Base-by-base conservation (phyloP, 2,329 filamentous ascomycete genomes). In the Karstenula rhodostoma region DNA sequence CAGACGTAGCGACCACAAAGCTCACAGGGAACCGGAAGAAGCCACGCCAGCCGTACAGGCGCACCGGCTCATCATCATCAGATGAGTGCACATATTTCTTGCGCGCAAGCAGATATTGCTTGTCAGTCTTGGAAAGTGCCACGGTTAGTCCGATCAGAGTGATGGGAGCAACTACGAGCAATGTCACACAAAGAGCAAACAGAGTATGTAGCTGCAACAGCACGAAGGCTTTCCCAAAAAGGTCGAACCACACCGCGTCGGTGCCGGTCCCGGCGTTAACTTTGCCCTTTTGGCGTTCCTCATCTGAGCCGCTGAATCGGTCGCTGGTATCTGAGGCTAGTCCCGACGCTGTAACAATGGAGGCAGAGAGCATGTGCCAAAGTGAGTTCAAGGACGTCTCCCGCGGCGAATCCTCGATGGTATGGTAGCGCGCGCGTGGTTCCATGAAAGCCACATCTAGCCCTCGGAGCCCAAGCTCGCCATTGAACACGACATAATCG, bases 281-380 rank as follows among this genome's bases (percentile, higher is more conserved):
- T 68, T 89, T 88, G 57, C 85, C 86, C 53, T 83, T 81, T 57
- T 87, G 86, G 51, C 82, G 83, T 42, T 81, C 79, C 58, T 85
- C 82, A 7, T 83, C 80, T 56, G 88, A 86, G 5, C 89, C 87
- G 53, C 86, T 85, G 70, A 96, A 97, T 2, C 82, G 83, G 48
- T 85, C 81, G 59, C 87, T 89, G 0, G 85, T 87, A 67, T 92
- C 87, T 15, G 87, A 86, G 0, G 92, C 89, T 46, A 98, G 83
- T 1, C 84, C 84, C 69, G 89, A 84, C 23, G 92, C 87, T 0
- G 94, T 95, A 7, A 89, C 86, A 25, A 97, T 80, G 6, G 93
- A 88, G 15, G 89, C 89, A 40, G 92, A 96, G 40, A 99, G 83
- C 95, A 99, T 98, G 76, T 98, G 94, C 94, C 94, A 98, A 22